A percentile compares a stretch with the other conserved stretches of the same genome.
Evolutionary conservation across 768 basidiomycete genomes (phyloP).

Genomic region (Suillus subaureus): DNA sequence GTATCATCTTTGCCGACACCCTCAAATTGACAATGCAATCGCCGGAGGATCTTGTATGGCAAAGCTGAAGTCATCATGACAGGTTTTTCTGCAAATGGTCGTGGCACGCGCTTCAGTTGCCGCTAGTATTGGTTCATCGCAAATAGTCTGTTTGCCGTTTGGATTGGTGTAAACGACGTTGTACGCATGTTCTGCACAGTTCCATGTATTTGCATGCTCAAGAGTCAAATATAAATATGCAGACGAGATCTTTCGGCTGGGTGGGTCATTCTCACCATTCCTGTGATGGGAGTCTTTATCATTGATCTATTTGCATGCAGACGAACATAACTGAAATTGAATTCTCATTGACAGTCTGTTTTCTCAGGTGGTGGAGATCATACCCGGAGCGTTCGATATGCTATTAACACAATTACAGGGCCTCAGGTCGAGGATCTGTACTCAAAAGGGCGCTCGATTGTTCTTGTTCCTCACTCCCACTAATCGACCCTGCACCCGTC

Average conservation of each 20-base stretch:
- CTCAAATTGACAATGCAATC: too few relatives aligned
- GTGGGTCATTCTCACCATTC: constrained; percentile 12
- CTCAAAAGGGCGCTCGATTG: constrained; percentile 52
- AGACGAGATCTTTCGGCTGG: constrained; percentile 16
- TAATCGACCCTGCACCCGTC: constrained; percentile 57
- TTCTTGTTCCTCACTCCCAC: constrained; percentile 67
- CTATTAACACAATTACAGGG: not conserved
- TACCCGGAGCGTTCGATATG: not conserved
- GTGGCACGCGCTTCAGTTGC: constrained; percentile 1
- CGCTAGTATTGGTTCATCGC: constrained; percentile 15
- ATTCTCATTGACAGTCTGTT: constrained; percentile 28
- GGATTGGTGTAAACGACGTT: constrained; percentile 74
- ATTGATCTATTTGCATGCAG: constrained; percentile 11
- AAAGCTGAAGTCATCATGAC: too few relatives aligned
- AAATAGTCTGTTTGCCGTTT: constrained; percentile 63
- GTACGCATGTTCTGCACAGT: constrained; percentile 19
- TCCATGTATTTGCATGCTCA: not conserved
- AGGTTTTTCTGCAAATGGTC: constrained; percentile 13
- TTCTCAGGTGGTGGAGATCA: constrained; percentile 21
- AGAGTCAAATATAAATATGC: not conserved
- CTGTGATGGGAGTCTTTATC: not conserved
- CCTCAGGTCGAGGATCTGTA: constrained; percentile 27
- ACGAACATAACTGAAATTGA: constrained; percentile 24
- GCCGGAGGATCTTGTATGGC: too few relatives aligned
- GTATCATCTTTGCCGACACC: not conserved